These are phyloP conservation scores for thale cress (Arabidopsis thaliana) DNA, from an alignment of 345 rosid genomes.

Conservation along the genomic window TAIR10.1 NC_003076.8:19956501-19957000, in stretches of 20 bases:
- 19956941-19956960: constrained; percentile 85
- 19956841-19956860: constrained; percentile 35
- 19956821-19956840: constrained; percentile 8
- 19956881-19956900: constrained; percentile 48
- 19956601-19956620: constrained; percentile 6
- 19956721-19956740: constrained; percentile 50
- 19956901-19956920: constrained; percentile 52
- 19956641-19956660: constrained; percentile 50
- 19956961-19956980: constrained; percentile 86
- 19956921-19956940: constrained; percentile 43
- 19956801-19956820: background rate
- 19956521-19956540: background rate
- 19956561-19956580: background rate
- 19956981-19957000: constrained; percentile 61
- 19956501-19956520: constrained; percentile 23
- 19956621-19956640: constrained; percentile 55
- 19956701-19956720: constrained; percentile 53
- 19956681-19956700: constrained; percentile 61
- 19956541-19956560: background rate
- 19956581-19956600: constrained; percentile 6
- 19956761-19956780: constrained; percentile 28
- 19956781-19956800: constrained; percentile 41
- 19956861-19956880: constrained; percentile 42
- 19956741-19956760: constrained; percentile 45
- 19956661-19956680: constrained; percentile 53